Base-by-base conservation (phyloP, 495 filamentous ascomycete species). In the Hypoxylon fuscum region DNA sequence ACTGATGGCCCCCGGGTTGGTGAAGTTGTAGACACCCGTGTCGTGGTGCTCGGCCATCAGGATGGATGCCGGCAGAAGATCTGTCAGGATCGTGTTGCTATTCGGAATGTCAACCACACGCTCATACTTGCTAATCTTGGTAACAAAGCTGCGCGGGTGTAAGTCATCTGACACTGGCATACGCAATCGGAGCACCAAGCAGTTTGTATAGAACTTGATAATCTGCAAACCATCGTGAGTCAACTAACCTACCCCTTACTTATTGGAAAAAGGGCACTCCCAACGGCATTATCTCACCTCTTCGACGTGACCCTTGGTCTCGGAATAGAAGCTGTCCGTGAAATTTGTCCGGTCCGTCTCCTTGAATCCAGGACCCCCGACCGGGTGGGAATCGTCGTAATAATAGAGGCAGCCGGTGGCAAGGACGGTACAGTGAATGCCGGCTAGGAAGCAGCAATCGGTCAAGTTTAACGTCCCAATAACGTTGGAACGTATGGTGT, bases 121-220 rank as follows among this genome's bases (percentile, higher is more conserved):
- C 32, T 85, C 83, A 67, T 88, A 88, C 68, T 81, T 79, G 65
- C 79, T 74, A 63, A 88, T 88, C 75, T 88, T 88, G 62, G 86
- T 88, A 63, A 88, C 85, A 65, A 88, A 88, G 74, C 82, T 87
- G 65, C 86, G 83, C 31, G 82, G 68, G 70, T 88, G 85, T 37
- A 88, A 72, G 75, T 88, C 84, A 71, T 88, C 86, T 51, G 81
- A 85, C 56, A 88, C 85, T n/a, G 86, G 86, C 86, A 88, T 88
- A 48, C 86, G 83, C 46, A 88, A 74, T 54, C 86, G 83, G 27
- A 88, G 77, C 64, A 88, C 81, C 38, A 88, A 74, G 66, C 71
- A 76, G 71, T 87, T 85, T 38, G 74, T 71, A 72, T 88, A 88
- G 55, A 79, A 71, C 55, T 81, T 85, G 71, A 88, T 82, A 55